phyloP scores from a whole-genome alignment of 352 stramenopile genomes.

The Phytophthora syringae region DNA sequence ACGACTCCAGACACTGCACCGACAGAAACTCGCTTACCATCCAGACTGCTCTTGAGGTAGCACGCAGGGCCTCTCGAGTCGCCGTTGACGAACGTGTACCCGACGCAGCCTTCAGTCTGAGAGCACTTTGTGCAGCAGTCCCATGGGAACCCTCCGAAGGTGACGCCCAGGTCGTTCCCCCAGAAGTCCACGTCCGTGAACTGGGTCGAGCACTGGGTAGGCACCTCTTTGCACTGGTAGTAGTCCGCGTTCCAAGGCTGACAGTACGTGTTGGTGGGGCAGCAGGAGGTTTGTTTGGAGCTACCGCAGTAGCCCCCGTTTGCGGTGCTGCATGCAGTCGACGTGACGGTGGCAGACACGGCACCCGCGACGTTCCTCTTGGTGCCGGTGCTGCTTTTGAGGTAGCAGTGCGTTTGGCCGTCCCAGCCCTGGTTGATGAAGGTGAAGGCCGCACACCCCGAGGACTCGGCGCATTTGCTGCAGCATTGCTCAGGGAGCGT shows the following conservation, averaged over 20 bases:
- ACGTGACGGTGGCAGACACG: constrained; percentile 29
- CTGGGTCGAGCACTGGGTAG: constrained; percentile 42
- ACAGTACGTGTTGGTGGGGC: constrained; percentile 11
- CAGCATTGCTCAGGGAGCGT: constrained; percentile 24
- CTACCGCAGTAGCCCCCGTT: constrained; percentile 21
- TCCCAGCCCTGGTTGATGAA: constrained; percentile 39
- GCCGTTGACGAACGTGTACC: constrained; percentile 31
- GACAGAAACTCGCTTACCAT: not conserved
- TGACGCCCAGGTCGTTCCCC: constrained; percentile 7
- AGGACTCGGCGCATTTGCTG: constrained; percentile 10
- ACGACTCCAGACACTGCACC: constrained; percentile 6
- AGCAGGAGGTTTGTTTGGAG: constrained; percentile 6
- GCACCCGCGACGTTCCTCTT: constrained; percentile 16
- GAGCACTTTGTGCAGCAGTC: constrained; percentile 32
- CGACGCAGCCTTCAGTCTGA: constrained; percentile 7
- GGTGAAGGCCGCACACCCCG: constrained; percentile 31
- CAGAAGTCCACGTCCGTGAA: constrained; percentile 34
- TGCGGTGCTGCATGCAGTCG: not conserved
- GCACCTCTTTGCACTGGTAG: constrained; percentile 51
- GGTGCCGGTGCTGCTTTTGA: constrained; percentile 31
- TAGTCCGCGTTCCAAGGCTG: constrained; percentile 33
- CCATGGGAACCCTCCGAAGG: constrained; percentile 14
- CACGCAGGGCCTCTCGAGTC: constrained; percentile 13
- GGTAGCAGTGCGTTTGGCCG: constrained; percentile 34
- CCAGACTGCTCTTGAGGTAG: constrained; percentile 28